phyloP scores from a whole-genome alignment of 345 rosid genomes.

The Rhodamnia argentea region DNA sequence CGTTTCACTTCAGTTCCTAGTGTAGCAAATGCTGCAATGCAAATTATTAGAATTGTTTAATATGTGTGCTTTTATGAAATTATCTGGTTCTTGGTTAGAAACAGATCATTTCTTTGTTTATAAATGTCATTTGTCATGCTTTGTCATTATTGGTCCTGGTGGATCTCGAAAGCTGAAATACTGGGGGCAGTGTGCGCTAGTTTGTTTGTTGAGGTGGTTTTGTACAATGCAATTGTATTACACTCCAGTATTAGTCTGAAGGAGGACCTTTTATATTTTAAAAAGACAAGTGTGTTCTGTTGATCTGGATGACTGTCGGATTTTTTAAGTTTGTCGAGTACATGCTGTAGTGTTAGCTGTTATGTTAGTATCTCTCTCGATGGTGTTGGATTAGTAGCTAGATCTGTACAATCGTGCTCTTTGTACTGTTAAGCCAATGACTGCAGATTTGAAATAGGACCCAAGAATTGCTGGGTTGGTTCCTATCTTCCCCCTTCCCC shows the following conservation, averaged over 20 bases:
- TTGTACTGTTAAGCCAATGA: background rate
- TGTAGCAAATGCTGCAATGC: background rate
- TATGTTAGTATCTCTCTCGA: background rate
- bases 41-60: background rate
- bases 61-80: background rate
- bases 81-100: background rate
- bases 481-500: background rate
- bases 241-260: background rate
- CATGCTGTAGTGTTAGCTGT: background rate
- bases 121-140: background rate
- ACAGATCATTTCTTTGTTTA: background rate
- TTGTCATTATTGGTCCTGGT: background rate
- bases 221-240: background rate
- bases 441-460: background rate
- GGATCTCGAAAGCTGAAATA: background rate
- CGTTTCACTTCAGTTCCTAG: slow-evolving; percentile 14
- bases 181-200: background rate
- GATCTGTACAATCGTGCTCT: background rate
- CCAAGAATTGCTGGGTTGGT: background rate
- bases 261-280: background rate
- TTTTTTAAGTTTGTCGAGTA: background rate
- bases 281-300: background rate
- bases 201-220: background rate
- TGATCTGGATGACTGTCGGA: background rate
- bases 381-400: background rate